These are phyloP conservation scores for Candida germanica DNA, from an alignment of 805 yeast species.

Conservation along the genomic window DNA sequence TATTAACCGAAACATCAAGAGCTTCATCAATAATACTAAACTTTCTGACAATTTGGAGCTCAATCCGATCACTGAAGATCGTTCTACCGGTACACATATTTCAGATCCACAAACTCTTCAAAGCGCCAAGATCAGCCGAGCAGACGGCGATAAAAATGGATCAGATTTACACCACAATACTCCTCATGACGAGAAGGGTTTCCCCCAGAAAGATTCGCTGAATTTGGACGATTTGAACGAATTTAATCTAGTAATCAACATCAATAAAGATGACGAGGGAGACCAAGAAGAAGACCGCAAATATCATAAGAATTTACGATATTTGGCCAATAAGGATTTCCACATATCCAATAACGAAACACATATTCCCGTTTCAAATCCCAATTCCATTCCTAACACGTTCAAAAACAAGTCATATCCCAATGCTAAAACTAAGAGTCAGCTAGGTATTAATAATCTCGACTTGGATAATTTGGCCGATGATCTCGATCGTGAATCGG, in stretches of 20 bases:
- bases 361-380: constrained; percentile 7
- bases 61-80: constrained; percentile 10
- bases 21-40: constrained; percentile 28
- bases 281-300: constrained; percentile 4
- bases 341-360: constrained; percentile 16
- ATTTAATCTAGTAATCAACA: constrained; percentile 8
- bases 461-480: background rate
- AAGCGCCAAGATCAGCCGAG: too few species aligned
- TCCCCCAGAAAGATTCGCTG: background rate
- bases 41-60: constrained; percentile 16
- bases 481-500: background rate
- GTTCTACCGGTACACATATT: background rate
- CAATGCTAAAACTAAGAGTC: constrained; percentile 38
- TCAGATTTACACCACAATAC: background rate
- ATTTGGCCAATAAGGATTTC: constrained; percentile 32
- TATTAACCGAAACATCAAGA: constrained; percentile 16
- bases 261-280: constrained; percentile 2
- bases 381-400: constrained; percentile 39
- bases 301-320: constrained; percentile 33
- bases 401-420: constrained; percentile 45
- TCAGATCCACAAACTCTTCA: constrained; percentile 2
- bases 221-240: constrained; percentile 10
- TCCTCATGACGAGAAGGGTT: too few species aligned
- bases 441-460: constrained; percentile 16
- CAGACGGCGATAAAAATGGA: background rate